phyloP scores from a whole-genome alignment of 306 rosid genomes.

The Dryas drummondii region DNA sequence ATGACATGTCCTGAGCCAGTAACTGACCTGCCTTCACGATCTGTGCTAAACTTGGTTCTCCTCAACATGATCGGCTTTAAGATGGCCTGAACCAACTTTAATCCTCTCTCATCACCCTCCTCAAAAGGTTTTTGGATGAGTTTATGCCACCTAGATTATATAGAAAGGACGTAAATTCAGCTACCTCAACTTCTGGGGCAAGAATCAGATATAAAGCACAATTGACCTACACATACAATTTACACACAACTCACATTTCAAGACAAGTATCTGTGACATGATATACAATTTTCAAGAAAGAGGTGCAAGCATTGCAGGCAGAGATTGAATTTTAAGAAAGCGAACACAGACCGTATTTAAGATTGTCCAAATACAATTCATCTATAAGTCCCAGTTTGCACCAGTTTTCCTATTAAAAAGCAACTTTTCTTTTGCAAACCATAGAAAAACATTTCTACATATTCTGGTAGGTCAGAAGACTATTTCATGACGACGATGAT shows the following conservation, averaged over 20 bases:
- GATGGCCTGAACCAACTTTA: constrained; percentile 87
- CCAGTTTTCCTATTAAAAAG: neutral
- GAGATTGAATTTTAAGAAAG: no score
- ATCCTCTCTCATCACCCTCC: constrained; percentile 91
- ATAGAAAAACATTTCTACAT: neutral
- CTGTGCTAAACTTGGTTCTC: constrained; percentile 90
- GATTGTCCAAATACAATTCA: neutral
- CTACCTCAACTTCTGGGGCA: constrained; percentile 22
- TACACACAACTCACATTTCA: no score
- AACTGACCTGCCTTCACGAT: constrained; percentile 82
- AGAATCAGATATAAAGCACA: constrained; percentile 16
- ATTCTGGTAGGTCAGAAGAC: neutral
- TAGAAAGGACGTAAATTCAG: constrained; percentile 19
- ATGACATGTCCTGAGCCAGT: constrained; percentile 14
- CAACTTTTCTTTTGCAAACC: neutral
- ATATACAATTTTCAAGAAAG: no score
- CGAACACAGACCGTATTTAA: no score
- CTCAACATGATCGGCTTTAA: constrained; percentile 91
- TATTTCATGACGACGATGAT: neutral
- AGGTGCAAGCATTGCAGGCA: no score
- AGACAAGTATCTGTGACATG: no score
- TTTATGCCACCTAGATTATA: constrained; percentile 86
- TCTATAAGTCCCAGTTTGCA: neutral
- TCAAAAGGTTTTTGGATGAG: constrained; percentile 94
- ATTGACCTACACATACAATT: neutral